These are phyloP conservation scores for Pseudogymnoascus pannorum DNA, from an alignment of 2,329 filamentous ascomycete species.

Conservation along the genomic window DNA sequence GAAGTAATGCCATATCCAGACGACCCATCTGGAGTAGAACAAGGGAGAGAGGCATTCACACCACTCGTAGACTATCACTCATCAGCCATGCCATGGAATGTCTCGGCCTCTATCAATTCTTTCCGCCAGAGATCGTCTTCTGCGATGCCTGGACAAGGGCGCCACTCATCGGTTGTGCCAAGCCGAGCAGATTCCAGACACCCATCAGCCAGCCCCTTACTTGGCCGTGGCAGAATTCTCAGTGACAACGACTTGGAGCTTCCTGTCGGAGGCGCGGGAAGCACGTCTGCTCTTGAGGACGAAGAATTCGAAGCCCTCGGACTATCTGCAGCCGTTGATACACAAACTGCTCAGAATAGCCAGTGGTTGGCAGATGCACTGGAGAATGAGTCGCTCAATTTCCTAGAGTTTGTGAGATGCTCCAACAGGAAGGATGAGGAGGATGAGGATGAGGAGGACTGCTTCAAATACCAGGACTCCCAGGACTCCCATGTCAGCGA, in stretches of 20 bases:
- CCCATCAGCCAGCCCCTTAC: constrained; percentile 53
- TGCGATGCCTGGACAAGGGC: constrained; percentile 33
- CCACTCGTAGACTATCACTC: constrained; percentile 61
- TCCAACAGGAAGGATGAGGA: constrained; percentile 32
- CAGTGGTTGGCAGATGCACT: constrained; percentile 45
- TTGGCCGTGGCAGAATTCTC: constrained; percentile 36
- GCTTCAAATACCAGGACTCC: no score
- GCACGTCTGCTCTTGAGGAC: constrained; percentile 13
- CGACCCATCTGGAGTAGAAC: constrained; percentile 46
- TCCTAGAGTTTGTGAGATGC: constrained; percentile 50
- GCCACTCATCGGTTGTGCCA: constrained; percentile 19
- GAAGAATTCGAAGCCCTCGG: constrained; percentile 39
- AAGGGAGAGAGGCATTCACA: constrained; percentile 60
- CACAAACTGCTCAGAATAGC: constrained; percentile 39
- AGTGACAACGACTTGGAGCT: constrained; percentile 21
- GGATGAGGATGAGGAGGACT: constrained; percentile 13
- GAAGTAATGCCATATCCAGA: constrained; percentile 9
- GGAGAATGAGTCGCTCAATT: constrained; percentile 54
- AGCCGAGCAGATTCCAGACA: constrained; percentile 42
- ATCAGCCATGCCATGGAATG: constrained; percentile 63
- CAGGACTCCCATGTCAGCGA: constrained; percentile 19
- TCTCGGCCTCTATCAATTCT: constrained; percentile 46
- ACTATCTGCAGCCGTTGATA: constrained; percentile 35
- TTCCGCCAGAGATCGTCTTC: constrained; percentile 34
- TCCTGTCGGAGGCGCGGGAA: constrained; percentile 14